Conservation (phyloP, 139 green algal species). For the Astrephomene gubernaculifera region DNA sequence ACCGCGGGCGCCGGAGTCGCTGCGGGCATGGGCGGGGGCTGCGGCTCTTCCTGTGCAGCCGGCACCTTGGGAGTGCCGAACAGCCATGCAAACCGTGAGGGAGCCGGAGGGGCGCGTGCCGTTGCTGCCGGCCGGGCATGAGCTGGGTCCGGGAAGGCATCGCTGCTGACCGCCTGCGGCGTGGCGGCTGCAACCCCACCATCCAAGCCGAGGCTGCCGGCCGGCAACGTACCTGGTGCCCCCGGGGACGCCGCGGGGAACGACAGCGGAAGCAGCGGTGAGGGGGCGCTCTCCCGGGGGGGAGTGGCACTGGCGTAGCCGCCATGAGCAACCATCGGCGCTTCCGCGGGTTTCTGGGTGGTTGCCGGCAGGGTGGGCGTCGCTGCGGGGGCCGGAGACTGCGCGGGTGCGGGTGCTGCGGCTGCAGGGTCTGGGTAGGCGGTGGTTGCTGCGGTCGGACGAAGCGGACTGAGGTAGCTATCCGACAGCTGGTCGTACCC, state of each 20-base stretch:
- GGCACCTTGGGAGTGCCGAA: constrained; percentile 39
- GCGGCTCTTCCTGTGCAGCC: too few relatives aligned
- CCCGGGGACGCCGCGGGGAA: neutral
- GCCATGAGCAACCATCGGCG: too few relatives aligned
- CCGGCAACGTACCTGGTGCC: neutral
- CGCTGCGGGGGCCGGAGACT: too few relatives aligned
- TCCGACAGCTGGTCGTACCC: constrained; percentile 25
- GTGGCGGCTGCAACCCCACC: neutral
- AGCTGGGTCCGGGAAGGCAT: neutral
- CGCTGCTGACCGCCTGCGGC: neutral
- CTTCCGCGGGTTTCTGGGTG: too few relatives aligned
- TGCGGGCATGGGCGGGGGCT: too few relatives aligned
- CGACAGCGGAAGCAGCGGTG: neutral
- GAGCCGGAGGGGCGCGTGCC: neutral
- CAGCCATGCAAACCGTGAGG: constrained; percentile 35
- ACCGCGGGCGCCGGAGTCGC: too few relatives aligned
- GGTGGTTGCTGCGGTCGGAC: too few relatives aligned
- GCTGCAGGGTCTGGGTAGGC: too few relatives aligned
- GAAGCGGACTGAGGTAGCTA: constrained; percentile 18
- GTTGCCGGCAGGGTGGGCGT: too few relatives aligned
- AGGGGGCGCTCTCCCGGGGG: neutral
- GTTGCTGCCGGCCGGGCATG: neutral
- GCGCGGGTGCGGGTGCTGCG: too few relatives aligned
- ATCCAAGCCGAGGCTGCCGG: neutral
- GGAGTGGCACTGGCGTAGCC: too few relatives aligned